Evolutionary conservation across 345 rosid genomes (phyloP).

Genomic region (Mallotus nudiflorus): DNA sequence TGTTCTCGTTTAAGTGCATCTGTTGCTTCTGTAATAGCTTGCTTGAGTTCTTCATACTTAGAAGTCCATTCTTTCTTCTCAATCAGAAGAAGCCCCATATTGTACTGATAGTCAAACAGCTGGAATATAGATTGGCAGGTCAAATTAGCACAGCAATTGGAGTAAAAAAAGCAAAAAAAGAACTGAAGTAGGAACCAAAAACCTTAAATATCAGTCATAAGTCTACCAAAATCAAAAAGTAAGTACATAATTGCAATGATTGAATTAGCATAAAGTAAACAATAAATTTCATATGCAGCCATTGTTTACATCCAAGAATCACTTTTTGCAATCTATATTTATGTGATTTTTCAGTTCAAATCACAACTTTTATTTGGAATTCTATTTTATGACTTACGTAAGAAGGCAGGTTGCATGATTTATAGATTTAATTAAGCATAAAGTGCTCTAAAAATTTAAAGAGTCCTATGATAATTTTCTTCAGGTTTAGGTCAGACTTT

Average conservation of each 20-base stretch:
- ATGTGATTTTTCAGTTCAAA: not conserved
- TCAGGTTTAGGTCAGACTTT: not conserved
- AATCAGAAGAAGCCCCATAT: slow-evolving; percentile 88
- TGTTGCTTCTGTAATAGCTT: slow-evolving; percentile 52
- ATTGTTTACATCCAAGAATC: not conserved
- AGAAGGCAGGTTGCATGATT: not conserved
- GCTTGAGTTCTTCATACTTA: slow-evolving; percentile 63
- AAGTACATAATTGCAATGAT: too few species aligned
- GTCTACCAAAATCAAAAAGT: too few species aligned
- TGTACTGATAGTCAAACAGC: slow-evolving; percentile 94
- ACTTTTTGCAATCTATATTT: not conserved
- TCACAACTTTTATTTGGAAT: too few species aligned
- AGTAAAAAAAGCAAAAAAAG: not conserved
- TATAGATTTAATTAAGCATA: not conserved
- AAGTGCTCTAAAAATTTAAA: not conserved
- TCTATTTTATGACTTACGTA: not conserved
- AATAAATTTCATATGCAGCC: not conserved
- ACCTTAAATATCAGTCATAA: not conserved
- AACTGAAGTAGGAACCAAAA: not conserved
- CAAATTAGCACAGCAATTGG: slow-evolving; percentile 11
- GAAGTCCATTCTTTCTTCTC: slow-evolving; percentile 89
- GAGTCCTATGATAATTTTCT: not conserved
- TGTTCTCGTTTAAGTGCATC: slow-evolving; percentile 73
- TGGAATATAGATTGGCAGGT: slow-evolving; percentile 30
- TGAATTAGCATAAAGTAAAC: too few species aligned